Conservation (phyloP, 1,284 basidiomycete species). For the Wolfiporia cocos region DNA sequence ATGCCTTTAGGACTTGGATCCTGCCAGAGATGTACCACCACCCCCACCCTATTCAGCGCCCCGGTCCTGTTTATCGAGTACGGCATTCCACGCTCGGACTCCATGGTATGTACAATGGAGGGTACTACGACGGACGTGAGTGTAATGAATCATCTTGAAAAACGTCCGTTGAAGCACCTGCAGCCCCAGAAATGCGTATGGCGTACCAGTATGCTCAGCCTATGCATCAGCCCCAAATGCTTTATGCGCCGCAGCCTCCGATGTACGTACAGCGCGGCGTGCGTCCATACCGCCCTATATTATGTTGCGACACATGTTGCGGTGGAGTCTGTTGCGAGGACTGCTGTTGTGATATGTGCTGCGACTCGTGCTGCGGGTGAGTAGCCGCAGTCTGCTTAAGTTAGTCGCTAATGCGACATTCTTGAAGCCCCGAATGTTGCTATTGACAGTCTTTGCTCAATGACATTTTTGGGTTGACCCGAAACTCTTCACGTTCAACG, state of each 20-base stretch:
- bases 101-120: conserved; percentile 11
- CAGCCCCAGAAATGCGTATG: conserved; percentile 20
- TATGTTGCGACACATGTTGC: conserved; percentile 11
- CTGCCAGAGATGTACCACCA: not conserved
- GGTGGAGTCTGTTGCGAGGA: conserved; percentile 5
- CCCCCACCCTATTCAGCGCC: conserved; percentile 9
- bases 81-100: conserved; percentile 12
- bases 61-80: conserved; percentile 12
- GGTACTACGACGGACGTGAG: conserved; percentile 15
- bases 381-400: not conserved
- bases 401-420: not conserved
- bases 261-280: not conserved
- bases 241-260: conserved; percentile 10
- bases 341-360: conserved; percentile 7
- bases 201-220: conserved; percentile 14
- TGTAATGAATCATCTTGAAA: not conserved
- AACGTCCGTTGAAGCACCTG: too few species aligned
- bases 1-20: not conserved
- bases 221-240: conserved; percentile 12
- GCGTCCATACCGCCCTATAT: conserved; percentile 5
- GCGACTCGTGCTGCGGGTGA: conserved; percentile 10
- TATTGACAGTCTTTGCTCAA: too few species aligned
- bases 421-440: conserved; percentile 5
- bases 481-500: too few species aligned
- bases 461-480: too few species aligned